A percentile compares a stretch with the other conserved stretches of the same genome.
Conservation (phyloP, 805 yeast species). For the Candida ipomoeae region DNA sequence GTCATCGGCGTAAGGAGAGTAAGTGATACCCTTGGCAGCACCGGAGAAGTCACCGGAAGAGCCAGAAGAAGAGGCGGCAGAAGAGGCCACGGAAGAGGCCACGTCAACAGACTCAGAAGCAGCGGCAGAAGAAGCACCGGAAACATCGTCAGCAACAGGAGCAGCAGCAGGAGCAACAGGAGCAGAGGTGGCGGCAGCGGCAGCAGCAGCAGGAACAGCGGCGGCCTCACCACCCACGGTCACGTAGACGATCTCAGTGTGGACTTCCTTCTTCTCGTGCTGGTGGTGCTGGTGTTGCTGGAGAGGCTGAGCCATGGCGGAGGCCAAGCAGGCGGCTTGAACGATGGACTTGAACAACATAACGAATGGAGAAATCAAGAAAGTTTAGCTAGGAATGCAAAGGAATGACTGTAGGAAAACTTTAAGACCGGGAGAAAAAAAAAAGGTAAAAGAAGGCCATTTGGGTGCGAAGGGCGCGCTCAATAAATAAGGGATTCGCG, state of each 20-base stretch:
- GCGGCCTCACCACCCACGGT: constrained; percentile 37
- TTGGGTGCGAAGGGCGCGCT: neutral
- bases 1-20: constrained; percentile 68
- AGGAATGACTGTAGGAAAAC: constrained; percentile 30
- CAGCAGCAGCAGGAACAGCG: constrained; percentile 15
- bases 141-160: constrained; percentile 12
- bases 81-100: constrained; percentile 13
- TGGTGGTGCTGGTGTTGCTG: constrained; percentile 44
- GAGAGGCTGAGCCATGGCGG: constrained; percentile 56
- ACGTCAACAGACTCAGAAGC: neutral
- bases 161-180: constrained; percentile 4
- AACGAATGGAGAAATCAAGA: constrained; percentile 16
- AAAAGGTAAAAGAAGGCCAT: neutral
- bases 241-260: constrained; percentile 48
- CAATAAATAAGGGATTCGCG: constrained; percentile 1
- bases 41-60: constrained; percentile 25
- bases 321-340: constrained; percentile 47
- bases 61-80: constrained; percentile 8
- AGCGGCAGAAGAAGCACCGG: constrained; percentile 15
- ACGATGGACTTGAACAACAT: constrained; percentile 50
- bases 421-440: constrained; percentile 16
- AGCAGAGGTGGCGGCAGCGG: constrained; percentile 28
- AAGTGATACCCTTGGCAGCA: constrained; percentile 69
- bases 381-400: constrained; percentile 22
- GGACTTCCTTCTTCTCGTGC: constrained; percentile 52